Evolutionary conservation across 2,329 filamentous ascomycete genomes (phyloP), one percentile per base, ranked within the genome.

Genomic region (Tothia fuscella): DNA sequence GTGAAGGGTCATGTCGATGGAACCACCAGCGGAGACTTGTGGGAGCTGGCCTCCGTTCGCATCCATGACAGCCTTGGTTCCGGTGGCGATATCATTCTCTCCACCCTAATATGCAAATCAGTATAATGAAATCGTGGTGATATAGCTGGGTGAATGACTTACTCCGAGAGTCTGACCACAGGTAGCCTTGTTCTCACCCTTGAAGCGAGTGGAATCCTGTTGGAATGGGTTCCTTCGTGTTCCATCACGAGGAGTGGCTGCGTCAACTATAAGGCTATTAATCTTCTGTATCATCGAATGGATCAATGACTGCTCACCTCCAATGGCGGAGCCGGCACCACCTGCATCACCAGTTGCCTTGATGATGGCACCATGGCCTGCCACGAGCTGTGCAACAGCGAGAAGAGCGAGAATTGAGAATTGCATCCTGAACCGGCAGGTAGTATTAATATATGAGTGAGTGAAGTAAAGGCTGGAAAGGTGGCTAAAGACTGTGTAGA

Each of bases 191-290:
- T 66, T 57, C 29, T 60, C 62, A 30, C 72, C 72, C 41, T 63
- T 62, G 68, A 80, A 80, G 43, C 74, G 72, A 40, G 76, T 81
- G 38, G 67, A 67, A 49, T 80, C 77, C 48, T 72, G 68, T 60
- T 81, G 76, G 65, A 78, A 79, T 34, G 76, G 76, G 38, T 67
- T 60, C 46, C 76, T 68, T 10, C 62, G 56, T 17, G 75, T 78
- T 30, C 76, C 76, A 49, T 78, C 74, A 46, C 76, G 75, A 30
- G 76, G 75, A 38, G 74, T 79, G 49, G 51, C 53, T 35, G 67
- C 62, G 56, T 72, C 68, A 47, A 80, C 55, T 55, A 42, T 16
- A 39, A 31, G 14, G 13, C 28, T 41, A 38, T 32, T 49, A 20
- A 47, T 42, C 19, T 36, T 20, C 14, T 38, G 12, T 9, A 21